Percentiles rank a stretch among this genome's conserved stretches.
phyloP scores from a whole-genome alignment of 306 rosid species.

The Macrotyloma uniflorum region DNA sequence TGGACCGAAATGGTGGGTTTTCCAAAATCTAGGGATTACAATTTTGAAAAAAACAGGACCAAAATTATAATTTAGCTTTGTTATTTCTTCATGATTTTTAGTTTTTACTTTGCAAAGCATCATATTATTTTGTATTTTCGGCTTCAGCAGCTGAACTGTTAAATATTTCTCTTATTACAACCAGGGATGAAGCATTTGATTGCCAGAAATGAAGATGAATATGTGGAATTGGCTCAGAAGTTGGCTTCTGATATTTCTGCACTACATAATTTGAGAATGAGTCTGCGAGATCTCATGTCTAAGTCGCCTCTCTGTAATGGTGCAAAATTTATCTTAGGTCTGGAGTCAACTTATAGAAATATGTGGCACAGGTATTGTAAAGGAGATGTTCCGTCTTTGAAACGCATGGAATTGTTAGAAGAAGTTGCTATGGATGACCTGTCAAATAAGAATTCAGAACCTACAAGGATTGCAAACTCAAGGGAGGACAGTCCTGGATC shows the following conservation, averaged over 20 bases:
- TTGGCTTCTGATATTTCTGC: constrained; percentile 78
- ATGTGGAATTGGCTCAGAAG: constrained; percentile 71
- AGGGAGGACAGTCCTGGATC: constrained; percentile 49
- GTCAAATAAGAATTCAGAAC: constrained; percentile 32
- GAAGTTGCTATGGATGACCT: constrained; percentile 40
- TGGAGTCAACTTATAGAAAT: constrained; percentile 67
- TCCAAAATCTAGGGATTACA: no score
- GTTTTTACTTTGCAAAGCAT: neutral
- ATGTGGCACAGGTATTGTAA: constrained; percentile 85
- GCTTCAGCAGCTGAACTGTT: neutral
- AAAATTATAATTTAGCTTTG: no score
- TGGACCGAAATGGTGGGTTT: no score
- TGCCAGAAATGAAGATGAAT: constrained; percentile 80
- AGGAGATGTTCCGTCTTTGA: constrained; percentile 80
- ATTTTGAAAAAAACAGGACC: no score
- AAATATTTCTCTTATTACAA: constrained; percentile 17
- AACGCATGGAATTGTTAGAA: constrained; percentile 55
- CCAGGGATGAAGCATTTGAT: constrained; percentile 68
- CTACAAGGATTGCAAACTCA: constrained; percentile 26
- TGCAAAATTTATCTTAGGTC: constrained; percentile 58
- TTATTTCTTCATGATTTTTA: no score
- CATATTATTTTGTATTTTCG: neutral
- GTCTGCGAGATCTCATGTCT: constrained; percentile 74
- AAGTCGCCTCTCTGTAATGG: constrained; percentile 84
- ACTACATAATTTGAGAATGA: constrained; percentile 68